Base-by-base conservation (phyloP, 805 yeast species). In the Hanseniaspora guilliermondii region DNA sequence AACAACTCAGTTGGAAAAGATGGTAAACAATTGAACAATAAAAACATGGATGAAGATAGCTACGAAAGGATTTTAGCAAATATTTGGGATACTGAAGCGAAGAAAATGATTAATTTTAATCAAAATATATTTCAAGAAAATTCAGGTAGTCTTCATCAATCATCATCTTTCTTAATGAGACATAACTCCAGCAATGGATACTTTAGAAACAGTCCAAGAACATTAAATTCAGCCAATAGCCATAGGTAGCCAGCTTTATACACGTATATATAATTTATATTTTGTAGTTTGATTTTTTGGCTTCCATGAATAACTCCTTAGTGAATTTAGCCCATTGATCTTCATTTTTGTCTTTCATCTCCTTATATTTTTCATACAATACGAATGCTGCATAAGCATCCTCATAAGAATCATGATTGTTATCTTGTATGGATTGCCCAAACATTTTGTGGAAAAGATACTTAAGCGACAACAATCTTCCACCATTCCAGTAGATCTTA, bases 381-480 rank as follows among this genome's bases (percentile, higher is more conserved):
- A 77, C 67, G 60, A 93, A 73, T 0, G 99, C 97, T 11, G 94
- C 83, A 55, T 74, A 71, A 0, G 99, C 97, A 70, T 93, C 99
- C 64, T 93, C 98, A 45, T 93, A 88, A 0, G 97, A 91, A 65
- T 94, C 97, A 68, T 93, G 99, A 64, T 91, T 91, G 1, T 93
- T 95, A 2, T 80, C 80, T 66, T 93, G 99, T 33, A 94, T 95
- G 48, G 80, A 76, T 58, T 79, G 81, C 35, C 76, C 77, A 53
- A 93, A 72, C 47, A 91, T 73, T 30, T 80, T 79, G 75, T 88
- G 88, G 12, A 95, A 87, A 64, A 93, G 70, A 65, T 87, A 93
- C 63, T 91, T 83, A 60, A 93, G 75, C 3, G 96, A 86, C 36
- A 93, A 72, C 57, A 80, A 83, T 57, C 98, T 72, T 62, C 84